Evolutionary conservation across 805 yeast species (phyloP), one percentile per base, ranked within the genome.

Genomic region (Maudiozyma pseudohumilis): DNA sequence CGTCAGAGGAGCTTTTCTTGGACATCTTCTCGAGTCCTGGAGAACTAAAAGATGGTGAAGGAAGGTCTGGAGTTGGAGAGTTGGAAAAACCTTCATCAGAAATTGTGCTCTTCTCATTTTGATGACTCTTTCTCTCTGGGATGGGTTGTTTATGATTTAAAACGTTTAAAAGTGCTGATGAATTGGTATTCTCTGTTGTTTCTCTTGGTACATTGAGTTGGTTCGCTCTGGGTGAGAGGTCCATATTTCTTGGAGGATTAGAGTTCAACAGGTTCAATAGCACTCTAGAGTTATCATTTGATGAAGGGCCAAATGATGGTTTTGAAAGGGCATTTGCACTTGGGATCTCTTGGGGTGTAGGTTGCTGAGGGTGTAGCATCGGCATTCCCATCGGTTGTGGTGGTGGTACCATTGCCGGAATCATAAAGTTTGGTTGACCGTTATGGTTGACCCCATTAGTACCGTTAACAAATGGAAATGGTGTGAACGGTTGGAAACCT

Each of bases 281-380:
- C 21, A 41, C 40, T 25, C 43, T 43, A 3, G 49, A 40, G 45
- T 52, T 33, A 28, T 13, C 15, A 19, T 25, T 27, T 9, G 23
- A 17, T 12, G 51, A 45, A 5, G 56, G 43, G n/a, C 54, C 55
- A 34, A 63, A 48, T 7, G 62, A 54, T 29, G 65, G 64, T 38
- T 54, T 56, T 7, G 66, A 56, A 10, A 71, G 59, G 33, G 65
- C 60, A 21, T 59, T 59, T 10, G 66, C 57, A 21, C 65, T 55
- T 24, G 70, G 71, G 10, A 68, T 64, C 21, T 49, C 45, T 11
- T 30, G 20, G 34, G 40, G 37, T 3, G 36, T 25, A 10, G 35
- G 30, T 21, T 25, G 49, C 39, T 32, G 46, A 35, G 12, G 47
- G 32, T 17, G 43, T 35, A 33, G 16, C 27, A 40, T 21, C 35